Evolutionary conservation across 306 rosid species (phyloP).

Genomic region (Datisca glomerata): DNA sequence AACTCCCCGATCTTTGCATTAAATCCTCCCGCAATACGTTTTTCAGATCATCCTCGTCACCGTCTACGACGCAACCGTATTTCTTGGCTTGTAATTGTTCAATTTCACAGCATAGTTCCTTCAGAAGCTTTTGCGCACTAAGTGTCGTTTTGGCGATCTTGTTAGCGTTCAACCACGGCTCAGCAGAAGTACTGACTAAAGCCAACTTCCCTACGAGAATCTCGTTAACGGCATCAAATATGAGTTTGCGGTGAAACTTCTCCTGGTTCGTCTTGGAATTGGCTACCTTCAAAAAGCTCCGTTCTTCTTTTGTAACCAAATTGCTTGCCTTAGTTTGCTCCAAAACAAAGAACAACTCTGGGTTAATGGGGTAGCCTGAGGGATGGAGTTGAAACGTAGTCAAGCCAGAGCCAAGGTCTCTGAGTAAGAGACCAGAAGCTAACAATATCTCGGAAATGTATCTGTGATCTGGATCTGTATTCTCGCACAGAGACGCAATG

Average conservation of each 20-base stretch:
- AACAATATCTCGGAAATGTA: conserved; percentile 77
- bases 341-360: conserved; percentile 80
- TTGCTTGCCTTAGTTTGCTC: conserved; percentile 89
- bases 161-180: conserved; percentile 49
- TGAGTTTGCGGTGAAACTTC: conserved; percentile 65
- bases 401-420: conserved; percentile 71
- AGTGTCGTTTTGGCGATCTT: conserved; percentile 48
- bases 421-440: conserved; percentile 80
- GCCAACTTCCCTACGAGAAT: conserved; percentile 46
- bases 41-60: conserved; percentile 46
- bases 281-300: conserved; percentile 21
- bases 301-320: conserved; percentile 45
- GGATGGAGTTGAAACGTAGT: conserved; percentile 68
- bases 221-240: conserved; percentile 79
- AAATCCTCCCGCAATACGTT: conserved; percentile 48
- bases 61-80: conserved; percentile 12
- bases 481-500: conserved; percentile 83
- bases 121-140: conserved; percentile 69
- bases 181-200: conserved; percentile 17
- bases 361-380: conserved; percentile 80
- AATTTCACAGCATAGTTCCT: conserved; percentile 59
- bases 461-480: conserved; percentile 79
- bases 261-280: conserved; percentile 15
- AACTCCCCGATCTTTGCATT: conserved; percentile 37
- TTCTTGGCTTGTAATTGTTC: conserved; percentile 52